phyloP scores from a whole-genome alignment of 2,329 filamentous ascomycete genomes.

The Pyrenochaeta sp. region DNA sequence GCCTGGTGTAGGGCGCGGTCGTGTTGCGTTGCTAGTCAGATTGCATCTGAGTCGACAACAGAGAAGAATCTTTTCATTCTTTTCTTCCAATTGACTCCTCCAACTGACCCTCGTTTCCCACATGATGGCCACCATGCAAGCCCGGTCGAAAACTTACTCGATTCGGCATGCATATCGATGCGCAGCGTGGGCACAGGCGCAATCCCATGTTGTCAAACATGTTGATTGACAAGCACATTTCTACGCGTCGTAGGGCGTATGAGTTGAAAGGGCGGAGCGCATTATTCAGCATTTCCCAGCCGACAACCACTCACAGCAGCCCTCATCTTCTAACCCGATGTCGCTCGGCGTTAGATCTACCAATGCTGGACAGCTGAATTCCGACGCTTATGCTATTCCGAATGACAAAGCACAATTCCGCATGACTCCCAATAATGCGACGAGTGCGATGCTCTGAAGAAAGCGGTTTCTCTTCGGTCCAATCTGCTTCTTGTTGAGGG shows the following conservation, averaged over 20 bases:
- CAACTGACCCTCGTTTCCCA: slow-evolving; percentile 2
- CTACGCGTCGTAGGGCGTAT: slow-evolving; percentile 18
- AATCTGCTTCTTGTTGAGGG: too few relatives aligned
- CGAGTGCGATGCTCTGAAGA: too few relatives aligned
- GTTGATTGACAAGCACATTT: slow-evolving; percentile 12
- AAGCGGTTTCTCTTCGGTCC: too few relatives aligned
- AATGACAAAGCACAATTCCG: slow-evolving; percentile 13
- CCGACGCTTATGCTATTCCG: slow-evolving; percentile 22
- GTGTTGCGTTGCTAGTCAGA: slow-evolving; percentile 11
- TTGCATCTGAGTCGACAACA: slow-evolving; percentile 21
- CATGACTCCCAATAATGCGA: too few relatives aligned
- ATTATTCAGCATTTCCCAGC: slow-evolving; percentile 18
- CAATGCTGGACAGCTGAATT: slow-evolving; percentile 12
- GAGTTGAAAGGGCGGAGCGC: slow-evolving; percentile 21
- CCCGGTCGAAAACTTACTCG: slow-evolving; percentile 1
- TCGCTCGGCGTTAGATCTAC: slow-evolving; percentile 16
- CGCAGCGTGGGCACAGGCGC: not conserved
- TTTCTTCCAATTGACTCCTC: slow-evolving; percentile 3
- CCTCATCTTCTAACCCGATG: slow-evolving; percentile 3
- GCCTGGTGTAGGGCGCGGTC: slow-evolving; percentile 20
- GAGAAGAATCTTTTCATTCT: too few relatives aligned
- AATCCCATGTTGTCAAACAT: slow-evolving; percentile 4
- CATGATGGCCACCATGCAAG: slow-evolving; percentile 1
- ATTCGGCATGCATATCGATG: slow-evolving; percentile 9
- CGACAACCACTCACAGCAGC: slow-evolving; percentile 19